Percentiles rank a stretch among this genome's conserved stretches.
Conservation (phyloP, 176 grass and related monocot genomes). For the Puccinellia tenuiflora region DNA sequence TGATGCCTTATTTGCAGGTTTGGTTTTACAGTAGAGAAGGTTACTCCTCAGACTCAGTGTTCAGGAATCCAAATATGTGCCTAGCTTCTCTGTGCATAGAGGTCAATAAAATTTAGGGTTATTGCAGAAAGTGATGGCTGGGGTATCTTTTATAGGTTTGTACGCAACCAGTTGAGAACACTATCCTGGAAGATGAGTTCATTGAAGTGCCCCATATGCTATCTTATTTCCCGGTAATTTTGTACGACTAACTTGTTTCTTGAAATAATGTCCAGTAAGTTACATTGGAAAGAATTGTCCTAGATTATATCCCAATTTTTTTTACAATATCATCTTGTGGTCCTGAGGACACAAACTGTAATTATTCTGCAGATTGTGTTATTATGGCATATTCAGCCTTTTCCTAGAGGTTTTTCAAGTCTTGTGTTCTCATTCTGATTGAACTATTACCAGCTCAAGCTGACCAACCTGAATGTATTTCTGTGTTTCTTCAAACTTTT, state of each 20-base stretch:
- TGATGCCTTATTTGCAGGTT: too few species aligned
- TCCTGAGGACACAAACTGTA: too few species aligned
- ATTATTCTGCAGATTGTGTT: too few species aligned
- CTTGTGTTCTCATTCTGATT: too few species aligned
- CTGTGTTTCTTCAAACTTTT: too few species aligned
- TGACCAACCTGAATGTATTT: too few species aligned
- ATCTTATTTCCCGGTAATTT: not conserved
- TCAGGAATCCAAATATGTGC: slow-evolving; percentile 34
- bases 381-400: too few species aligned
- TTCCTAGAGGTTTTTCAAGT: too few species aligned
- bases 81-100: slow-evolving; percentile 65
- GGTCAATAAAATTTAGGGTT: slow-evolving; percentile 49
- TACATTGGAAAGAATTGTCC: slow-evolving; percentile 4
- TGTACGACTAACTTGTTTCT: not conserved
- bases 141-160: slow-evolving; percentile 71
- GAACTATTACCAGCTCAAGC: too few species aligned
- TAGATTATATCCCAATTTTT: too few species aligned
- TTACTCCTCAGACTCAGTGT: slow-evolving; percentile 47
- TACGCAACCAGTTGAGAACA: slow-evolving; percentile 20
- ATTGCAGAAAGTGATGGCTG: slow-evolving; percentile 75
- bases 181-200: slow-evolving; percentile 5
- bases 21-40: slow-evolving; percentile 67
- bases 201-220: too few species aligned
- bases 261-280: not conserved
- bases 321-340: too few species aligned